Base-by-base conservation (phyloP, 202 grass and related monocot species). In the Schoenoplectus tabernaemontani region DNA sequence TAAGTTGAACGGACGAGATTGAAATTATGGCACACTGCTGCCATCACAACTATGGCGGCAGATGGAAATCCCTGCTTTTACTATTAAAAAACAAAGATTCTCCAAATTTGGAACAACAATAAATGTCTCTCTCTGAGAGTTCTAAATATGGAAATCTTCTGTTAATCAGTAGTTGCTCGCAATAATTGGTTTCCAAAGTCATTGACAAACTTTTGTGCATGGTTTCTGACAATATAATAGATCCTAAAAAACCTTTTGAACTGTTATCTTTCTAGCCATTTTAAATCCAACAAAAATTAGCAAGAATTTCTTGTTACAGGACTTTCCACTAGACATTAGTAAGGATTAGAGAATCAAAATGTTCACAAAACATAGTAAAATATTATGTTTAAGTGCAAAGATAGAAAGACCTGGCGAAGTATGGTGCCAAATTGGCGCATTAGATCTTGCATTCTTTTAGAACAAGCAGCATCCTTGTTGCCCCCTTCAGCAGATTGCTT, bases 371-470 rank as follows among this genome's bases (percentile, higher is more conserved):
- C 20, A 47, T 26, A 61, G 37, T n/a, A 4, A 69, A 51, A 20
- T 47, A 33, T 32, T 3, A 66, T 33, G n/a, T 37, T 34, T 32
- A 77, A 48, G 50, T 65, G 0, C 17, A 75, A 78, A 15, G 64
- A 46, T 28, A 79, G 89, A 62, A 71, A 86, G 37, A 89, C 94
- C 91, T 93, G 87, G 50, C 85, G 88, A 46, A 97, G 28, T 72
- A 97, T 85, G 9, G 59, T 56, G 32, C 86, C 78, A 39, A 97
- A 83, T 53, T 89, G 91, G 76, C 91, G 94, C 73, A 87, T 87
- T 70, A 97, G 85, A 30, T 94, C 87, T 5, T 87, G 84, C 86
- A 81, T 79, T 78, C 89, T 91, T 65, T 84, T 97, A 20, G 84
- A 60, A 54, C 69, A 74, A 68, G 54, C 53, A 11, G 74, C 63